Percentiles rank a stretch among this genome's conserved stretches.
These are phyloP conservation scores for Botryotinia convoluta DNA, from an alignment of 2,329 filamentous ascomycete species.

Conservation along the genomic window DNA sequence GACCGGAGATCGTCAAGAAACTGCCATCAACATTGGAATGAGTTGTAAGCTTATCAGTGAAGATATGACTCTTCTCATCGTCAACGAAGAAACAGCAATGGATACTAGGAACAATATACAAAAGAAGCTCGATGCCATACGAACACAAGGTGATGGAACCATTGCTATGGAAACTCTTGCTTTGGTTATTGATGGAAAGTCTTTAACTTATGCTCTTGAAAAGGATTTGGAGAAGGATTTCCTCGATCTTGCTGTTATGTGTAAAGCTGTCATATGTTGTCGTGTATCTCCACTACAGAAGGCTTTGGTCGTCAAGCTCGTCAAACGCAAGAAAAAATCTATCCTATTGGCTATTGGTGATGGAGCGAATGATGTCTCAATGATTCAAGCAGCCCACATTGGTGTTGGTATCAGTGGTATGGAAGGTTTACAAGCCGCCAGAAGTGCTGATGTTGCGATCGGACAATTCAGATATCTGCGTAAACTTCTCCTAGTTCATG, in stretches of 20 bases:
- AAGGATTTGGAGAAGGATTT: conserved; percentile 92
- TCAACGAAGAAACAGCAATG: conserved; percentile 82
- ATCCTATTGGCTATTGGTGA: conserved; percentile 95
- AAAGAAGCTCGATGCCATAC: conserved; percentile 91
- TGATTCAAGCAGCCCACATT: conserved; percentile 98
- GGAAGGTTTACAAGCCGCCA: conserved; percentile 93
- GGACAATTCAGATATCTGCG: conserved; percentile 93
- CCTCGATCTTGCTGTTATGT: conserved; percentile 88
- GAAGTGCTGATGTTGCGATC: conserved; percentile 93
- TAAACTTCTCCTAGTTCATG: conserved; percentile 91
- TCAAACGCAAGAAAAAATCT: conserved; percentile 85
- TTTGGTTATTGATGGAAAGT: conserved; percentile 93
- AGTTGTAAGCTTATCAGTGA: conserved; percentile 98
- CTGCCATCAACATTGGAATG: conserved; percentile 99
- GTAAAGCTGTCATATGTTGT: conserved; percentile 98
- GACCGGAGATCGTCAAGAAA: conserved; percentile 96
- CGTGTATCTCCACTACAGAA: conserved; percentile 97
- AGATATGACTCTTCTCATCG: conserved; percentile 95
- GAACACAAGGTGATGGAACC: conserved; percentile 72
- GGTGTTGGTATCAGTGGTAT: conserved; percentile 96
- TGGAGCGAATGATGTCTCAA: conserved; percentile 98
- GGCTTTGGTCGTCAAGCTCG: conserved; percentile 94
- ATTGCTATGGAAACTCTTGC: conserved; percentile 84
- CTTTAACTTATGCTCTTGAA: conserved; percentile 87
- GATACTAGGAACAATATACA: conserved; percentile 84